Conservation (phyloP, 129 eudicot genomes). For the Centaurea solstitialis region DNA sequence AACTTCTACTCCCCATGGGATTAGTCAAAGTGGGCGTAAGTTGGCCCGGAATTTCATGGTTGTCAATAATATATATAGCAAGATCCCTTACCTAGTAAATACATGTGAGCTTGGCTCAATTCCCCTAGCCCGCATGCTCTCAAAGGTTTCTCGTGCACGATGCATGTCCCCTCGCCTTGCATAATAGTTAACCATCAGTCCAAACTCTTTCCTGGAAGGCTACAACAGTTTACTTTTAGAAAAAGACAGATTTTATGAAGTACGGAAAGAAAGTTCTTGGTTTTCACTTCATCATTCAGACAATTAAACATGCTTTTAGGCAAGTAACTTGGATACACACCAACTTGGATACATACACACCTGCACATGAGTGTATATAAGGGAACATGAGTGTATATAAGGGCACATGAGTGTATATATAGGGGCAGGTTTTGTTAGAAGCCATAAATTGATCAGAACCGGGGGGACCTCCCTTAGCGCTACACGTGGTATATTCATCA, state of each 20-base stretch:
- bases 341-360: not conserved
- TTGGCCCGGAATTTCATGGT: not conserved
- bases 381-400: too few relatives aligned
- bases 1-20: not conserved
- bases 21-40: not conserved
- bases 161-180: constrained; percentile 96
- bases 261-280: not conserved
- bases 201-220: constrained; percentile 98
- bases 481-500: not conserved
- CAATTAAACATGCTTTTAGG: constrained; percentile 6
- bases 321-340: not conserved
- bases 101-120: constrained; percentile 86
- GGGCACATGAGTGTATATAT: too few relatives aligned
- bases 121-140: constrained; percentile 98
- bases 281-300: constrained; percentile 6
- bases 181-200: constrained; percentile 86
- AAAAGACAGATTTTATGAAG: not conserved
- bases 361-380: too few relatives aligned
- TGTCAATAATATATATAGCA: not conserved
- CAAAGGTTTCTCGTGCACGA: constrained; percentile 93
- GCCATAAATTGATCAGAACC: not conserved
- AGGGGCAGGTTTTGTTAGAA: too few relatives aligned
- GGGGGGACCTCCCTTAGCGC: not conserved
- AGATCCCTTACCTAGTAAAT: constrained; percentile 63
- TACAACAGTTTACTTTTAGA: constrained; percentile 41